These are phyloP conservation scores for Fusarium multiceps DNA, from an alignment of 2,329 filamentous ascomycete genomes.

Conservation along the genomic window DNA sequence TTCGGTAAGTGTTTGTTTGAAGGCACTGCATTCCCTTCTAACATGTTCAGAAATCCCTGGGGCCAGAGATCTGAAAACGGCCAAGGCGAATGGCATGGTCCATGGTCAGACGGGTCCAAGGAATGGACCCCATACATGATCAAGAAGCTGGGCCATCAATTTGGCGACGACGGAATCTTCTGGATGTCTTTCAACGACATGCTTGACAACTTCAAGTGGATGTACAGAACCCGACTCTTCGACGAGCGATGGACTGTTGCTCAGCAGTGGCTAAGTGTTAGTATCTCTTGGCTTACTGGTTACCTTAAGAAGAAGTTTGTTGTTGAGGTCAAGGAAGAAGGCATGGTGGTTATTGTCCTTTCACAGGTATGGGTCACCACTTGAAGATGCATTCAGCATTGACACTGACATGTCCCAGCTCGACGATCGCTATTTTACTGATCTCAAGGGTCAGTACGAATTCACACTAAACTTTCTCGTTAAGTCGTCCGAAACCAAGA, in stretches of 20 bases:
- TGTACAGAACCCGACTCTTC: conserved; percentile 60
- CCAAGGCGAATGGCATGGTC: conserved; percentile 73
- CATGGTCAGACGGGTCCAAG: conserved; percentile 78
- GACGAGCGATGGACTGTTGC: conserved; percentile 59
- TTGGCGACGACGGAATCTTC: conserved; percentile 73
- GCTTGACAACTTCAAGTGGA: conserved; percentile 57
- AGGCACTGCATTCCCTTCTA: neutral
- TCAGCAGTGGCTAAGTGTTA: conserved; percentile 57
- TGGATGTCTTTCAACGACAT: conserved; percentile 61
- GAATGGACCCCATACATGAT: conserved; percentile 82
- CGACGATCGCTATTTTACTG: conserved; percentile 59
- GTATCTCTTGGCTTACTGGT: conserved; percentile 58
- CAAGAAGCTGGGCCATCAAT: conserved; percentile 71
- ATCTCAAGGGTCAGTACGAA: conserved; percentile 58
- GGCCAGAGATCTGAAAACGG: conserved; percentile 62
- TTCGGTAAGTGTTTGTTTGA: conserved; percentile 51
- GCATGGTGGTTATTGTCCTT: conserved; percentile 57
- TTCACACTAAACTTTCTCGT: conserved; percentile 59
- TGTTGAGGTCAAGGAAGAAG: conserved; percentile 55
- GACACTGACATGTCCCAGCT: conserved; percentile 47
- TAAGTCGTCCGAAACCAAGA: conserved; percentile 35
- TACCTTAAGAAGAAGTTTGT: conserved; percentile 59
- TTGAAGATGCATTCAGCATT: neutral
- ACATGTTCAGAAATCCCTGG: conserved; percentile 72
- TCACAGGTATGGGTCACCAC: conserved; percentile 48